Evolutionary conservation across 2,329 filamentous ascomycete genomes (phyloP), one percentile per base, ranked within the genome.

Genomic region (Monosporascus cannonballus): DNA sequence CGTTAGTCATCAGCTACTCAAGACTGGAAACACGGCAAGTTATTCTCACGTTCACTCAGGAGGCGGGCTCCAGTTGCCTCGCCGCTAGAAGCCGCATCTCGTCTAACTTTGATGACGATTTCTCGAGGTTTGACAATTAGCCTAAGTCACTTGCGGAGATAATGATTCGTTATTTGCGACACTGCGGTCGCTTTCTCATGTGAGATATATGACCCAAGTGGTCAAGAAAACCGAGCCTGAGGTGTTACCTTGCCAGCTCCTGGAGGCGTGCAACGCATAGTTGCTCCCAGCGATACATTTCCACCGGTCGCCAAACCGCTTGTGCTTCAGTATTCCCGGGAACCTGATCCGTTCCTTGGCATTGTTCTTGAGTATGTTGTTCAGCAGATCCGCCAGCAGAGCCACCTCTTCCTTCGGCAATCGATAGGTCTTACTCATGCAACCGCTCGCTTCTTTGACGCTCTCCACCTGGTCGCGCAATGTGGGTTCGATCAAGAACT

Each of bases 321-420:
- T 36, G 24, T 56, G 53, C 15, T n/a, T 14, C 4, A 54, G 14
- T n/a, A 57, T 53, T 20, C 54, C 44, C 30, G 51, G 47, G 15
- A 55, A 27, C 9, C 34, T 22, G 17, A 56, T 53, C 6, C 55
- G 49, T 18, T 53, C 51, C 15, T 44, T 24, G 18, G 51, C 51
- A 17, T 59, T 47, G 15, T 45, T 53, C 50, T 47, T 53, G 27
- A 57, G 22, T 52, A 59, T 53, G 15, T 52, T 47, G 34, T 45
- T n/a, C 24, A 54, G 24, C 11, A 57, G 39, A 34, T 49, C 38
- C 4, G 37, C 45, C 0, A 56, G 50, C n/a, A 48, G 9, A 15
- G 50, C 27, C n/a, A 56, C 51, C 36, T 57, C 51, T 34, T 55
- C 51, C 36, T 56, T 51, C 36, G 53, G 51, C 3, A 57, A 48